phyloP scores from a whole-genome alignment of 441 rosid species.

The Euphorbia schlechtendalii region DNA sequence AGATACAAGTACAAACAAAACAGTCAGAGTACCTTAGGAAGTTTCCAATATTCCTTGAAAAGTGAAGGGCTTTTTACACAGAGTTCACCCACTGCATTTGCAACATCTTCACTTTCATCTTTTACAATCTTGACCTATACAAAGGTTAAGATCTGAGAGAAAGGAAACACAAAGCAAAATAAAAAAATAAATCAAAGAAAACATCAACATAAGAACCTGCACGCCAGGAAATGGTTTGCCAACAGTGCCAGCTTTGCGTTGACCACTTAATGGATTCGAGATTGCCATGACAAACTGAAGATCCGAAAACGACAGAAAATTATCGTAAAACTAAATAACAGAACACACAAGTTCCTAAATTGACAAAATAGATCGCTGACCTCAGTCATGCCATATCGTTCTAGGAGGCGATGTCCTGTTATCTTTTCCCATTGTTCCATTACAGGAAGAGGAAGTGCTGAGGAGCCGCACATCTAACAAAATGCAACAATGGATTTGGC shows the following conservation, averaged over 20 bases:
- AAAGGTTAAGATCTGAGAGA: constrained; percentile 9
- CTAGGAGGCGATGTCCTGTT: constrained; percentile 92
- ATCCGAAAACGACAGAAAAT: constrained; percentile 13
- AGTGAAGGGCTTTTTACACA: constrained; percentile 89
- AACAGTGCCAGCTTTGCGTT: constrained; percentile 83
- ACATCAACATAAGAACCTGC: constrained; percentile 43
- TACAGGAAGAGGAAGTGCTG: constrained; percentile 92
- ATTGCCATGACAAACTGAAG: constrained; percentile 89
- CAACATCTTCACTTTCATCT: constrained; percentile 46
- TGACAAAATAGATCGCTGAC: constrained; percentile 31
- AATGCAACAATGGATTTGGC: constrained; percentile 3
- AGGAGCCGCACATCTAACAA: constrained; percentile 90
- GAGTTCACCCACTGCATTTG: constrained; percentile 67
- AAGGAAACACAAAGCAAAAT: neutral
- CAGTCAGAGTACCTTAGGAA: constrained; percentile 53
- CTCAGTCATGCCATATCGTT: constrained; percentile 99
- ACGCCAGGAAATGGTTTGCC: constrained; percentile 97
- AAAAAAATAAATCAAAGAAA: neutral
- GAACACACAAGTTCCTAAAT: constrained; percentile 6
- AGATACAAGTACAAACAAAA: constrained; percentile 2
- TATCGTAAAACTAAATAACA: constrained; percentile 3
- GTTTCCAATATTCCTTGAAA: constrained; percentile 95
- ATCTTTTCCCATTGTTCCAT: constrained; percentile 93
- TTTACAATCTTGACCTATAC: constrained; percentile 62
- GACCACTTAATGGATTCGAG: constrained; percentile 77